Evolutionary conservation across 805 yeast species (phyloP).

Genomic region (Naumovozyma dairenensis): DNA sequence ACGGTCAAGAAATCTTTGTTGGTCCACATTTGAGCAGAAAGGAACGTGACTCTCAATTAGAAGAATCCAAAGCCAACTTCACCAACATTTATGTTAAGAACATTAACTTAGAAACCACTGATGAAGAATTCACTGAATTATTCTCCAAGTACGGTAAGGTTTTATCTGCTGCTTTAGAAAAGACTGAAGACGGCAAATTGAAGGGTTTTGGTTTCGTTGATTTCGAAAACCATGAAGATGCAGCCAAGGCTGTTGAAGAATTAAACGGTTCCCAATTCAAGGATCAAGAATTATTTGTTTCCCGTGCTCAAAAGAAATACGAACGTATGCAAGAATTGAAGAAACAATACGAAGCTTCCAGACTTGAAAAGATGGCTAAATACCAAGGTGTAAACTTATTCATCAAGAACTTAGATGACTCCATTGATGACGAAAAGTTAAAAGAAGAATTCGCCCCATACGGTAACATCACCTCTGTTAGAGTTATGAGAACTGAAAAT

Average conservation of each 20-base stretch:
- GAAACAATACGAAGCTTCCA: slow-evolving; percentile 85
- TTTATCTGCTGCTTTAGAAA: slow-evolving; percentile 75
- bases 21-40: slow-evolving; percentile 87
- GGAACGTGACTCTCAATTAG: slow-evolving; percentile 90
- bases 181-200: slow-evolving; percentile 78
- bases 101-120: slow-evolving; percentile 60
- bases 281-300: slow-evolving; percentile 84
- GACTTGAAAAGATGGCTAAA: slow-evolving; percentile 84
- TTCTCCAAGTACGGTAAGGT: slow-evolving; percentile 68
- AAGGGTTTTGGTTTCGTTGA: slow-evolving; percentile 95
- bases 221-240: slow-evolving; percentile 78
- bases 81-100: slow-evolving; percentile 95
- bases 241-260: slow-evolving; percentile 83
- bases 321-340: slow-evolving; percentile 95
- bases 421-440: slow-evolving; percentile 83
- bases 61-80: slow-evolving; percentile 83
- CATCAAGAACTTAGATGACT: slow-evolving; percentile 91
- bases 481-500: slow-evolving; percentile 88
- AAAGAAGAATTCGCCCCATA: slow-evolving; percentile 86
- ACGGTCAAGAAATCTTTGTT: slow-evolving; percentile 91
- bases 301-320: slow-evolving; percentile 98
- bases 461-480: slow-evolving; percentile 92
- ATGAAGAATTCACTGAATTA: slow-evolving; percentile 59
- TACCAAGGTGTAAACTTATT: slow-evolving; percentile 97
- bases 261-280: slow-evolving; percentile 79